Conservation (phyloP, 2,329 filamentous ascomycete genomes). For the Paecilomyces sp. region DNA sequence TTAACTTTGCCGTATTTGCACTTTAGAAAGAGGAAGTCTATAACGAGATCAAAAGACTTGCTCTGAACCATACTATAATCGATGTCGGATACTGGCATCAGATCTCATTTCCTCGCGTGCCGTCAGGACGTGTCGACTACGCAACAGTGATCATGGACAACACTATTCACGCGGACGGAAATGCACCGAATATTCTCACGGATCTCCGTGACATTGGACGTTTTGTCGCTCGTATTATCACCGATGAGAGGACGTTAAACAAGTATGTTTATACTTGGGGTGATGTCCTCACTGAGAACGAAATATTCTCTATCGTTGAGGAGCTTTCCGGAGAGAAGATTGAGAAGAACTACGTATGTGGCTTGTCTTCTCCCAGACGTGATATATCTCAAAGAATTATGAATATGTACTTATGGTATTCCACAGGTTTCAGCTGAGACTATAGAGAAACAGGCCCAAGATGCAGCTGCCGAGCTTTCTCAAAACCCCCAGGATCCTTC, state of each 20-base stretch:
- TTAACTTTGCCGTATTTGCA: no score
- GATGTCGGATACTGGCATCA: slow-evolving; percentile 51
- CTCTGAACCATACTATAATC: slow-evolving; percentile 45
- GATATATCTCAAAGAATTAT: no score
- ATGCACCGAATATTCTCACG: neutral
- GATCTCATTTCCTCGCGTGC: slow-evolving; percentile 28
- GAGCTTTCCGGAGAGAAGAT: no score
- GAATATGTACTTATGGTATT: no score
- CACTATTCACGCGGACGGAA: neutral
- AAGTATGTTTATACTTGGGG: neutral
- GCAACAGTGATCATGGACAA: slow-evolving; percentile 9
- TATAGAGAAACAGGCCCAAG: no score
- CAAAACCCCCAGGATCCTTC: no score
- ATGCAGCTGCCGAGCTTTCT: no score
- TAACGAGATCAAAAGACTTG: slow-evolving; percentile 35
- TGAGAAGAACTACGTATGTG: no score
- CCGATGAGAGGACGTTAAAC: neutral
- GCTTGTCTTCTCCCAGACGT: no score
- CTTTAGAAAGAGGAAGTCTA: slow-evolving; percentile 39
- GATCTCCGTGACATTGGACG: neutral
- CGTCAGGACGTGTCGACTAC: slow-evolving; percentile 34
- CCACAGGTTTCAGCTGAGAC: no score
- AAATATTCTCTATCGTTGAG: no score
- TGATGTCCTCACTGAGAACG: slow-evolving; percentile 8
- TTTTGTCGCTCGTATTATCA: neutral